These are phyloP conservation scores for Plenodomus biglobosus DNA, from an alignment of 2,329 filamentous ascomycete species.

Conservation along the genomic window DNA sequence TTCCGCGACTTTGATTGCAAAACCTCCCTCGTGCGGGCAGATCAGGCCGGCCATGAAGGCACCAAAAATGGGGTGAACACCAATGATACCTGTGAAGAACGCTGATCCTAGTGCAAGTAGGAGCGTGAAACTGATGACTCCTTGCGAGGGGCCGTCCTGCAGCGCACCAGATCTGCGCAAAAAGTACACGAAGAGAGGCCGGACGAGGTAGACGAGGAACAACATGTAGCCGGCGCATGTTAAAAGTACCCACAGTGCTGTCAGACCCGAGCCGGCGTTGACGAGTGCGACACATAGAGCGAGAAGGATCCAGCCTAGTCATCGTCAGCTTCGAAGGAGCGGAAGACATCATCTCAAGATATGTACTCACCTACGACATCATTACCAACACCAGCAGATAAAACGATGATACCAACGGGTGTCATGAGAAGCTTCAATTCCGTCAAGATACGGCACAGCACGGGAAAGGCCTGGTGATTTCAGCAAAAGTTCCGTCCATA, in stretches of 20 bases:
- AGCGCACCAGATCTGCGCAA: conserved; percentile 74
- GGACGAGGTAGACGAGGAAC: conserved; percentile 71
- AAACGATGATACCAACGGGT: conserved; percentile 80
- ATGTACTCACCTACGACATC: conserved; percentile 66
- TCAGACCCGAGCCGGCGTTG: conserved; percentile 79
- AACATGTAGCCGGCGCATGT: conserved; percentile 73
- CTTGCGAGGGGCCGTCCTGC: conserved; percentile 84
- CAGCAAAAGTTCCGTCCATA: conserved; percentile 1
- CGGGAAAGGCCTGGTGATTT: conserved; percentile 67
- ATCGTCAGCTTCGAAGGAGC: conserved; percentile 5
- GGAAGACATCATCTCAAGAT: not conserved
- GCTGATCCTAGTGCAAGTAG: conserved; percentile 75
- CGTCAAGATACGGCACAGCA: conserved; percentile 89
- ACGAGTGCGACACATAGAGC: conserved; percentile 91
- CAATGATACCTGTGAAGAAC: conserved; percentile 89
- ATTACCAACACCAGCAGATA: conserved; percentile 90
- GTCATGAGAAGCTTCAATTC: conserved; percentile 84
- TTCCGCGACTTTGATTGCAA: conserved; percentile 86
- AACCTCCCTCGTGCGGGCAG: conserved; percentile 84
- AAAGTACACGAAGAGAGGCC: conserved; percentile 73
- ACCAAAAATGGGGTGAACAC: conserved; percentile 92
- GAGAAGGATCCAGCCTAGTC: conserved; percentile 77
- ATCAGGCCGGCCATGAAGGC: conserved; percentile 88
- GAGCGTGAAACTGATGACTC: conserved; percentile 79
- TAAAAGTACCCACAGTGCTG: conserved; percentile 82